phyloP scores from a whole-genome alignment of 2,329 filamentous ascomycete species.

The Aureobasidium sp. region DNA sequence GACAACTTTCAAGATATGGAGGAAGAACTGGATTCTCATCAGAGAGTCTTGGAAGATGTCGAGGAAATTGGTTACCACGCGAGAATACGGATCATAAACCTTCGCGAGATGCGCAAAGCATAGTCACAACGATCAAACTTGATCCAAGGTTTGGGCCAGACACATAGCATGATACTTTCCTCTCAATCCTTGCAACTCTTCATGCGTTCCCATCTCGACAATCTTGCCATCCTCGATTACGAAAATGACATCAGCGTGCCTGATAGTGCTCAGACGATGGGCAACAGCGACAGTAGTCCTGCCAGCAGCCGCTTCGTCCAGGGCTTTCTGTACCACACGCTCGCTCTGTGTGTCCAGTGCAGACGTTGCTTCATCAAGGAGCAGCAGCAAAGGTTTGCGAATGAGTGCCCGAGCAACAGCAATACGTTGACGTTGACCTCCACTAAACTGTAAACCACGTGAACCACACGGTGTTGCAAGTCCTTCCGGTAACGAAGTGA shows the following conservation, averaged over 20 bases:
- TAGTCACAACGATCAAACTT: not conserved
- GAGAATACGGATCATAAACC: too few relatives aligned
- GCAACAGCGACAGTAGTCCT: slow-evolving; percentile 38
- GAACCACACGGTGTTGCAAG: slow-evolving; percentile 43
- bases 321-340: slow-evolving; percentile 59
- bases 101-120: too few relatives aligned
- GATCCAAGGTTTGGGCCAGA: slow-evolving; percentile 36
- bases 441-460: slow-evolving; percentile 44
- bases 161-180: slow-evolving; percentile 41
- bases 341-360: slow-evolving; percentile 61
- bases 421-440: slow-evolving; percentile 52
- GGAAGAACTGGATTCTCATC: not conserved
- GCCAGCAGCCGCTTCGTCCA: slow-evolving; percentile 47
- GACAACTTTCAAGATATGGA: not conserved
- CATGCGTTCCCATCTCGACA: slow-evolving; percentile 34
- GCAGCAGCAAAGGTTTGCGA: slow-evolving; percentile 44
- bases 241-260: slow-evolving; percentile 35
- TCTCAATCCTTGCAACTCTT: slow-evolving; percentile 31
- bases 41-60: too few relatives aligned
- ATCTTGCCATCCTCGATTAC: slow-evolving; percentile 35
- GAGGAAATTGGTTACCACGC: too few relatives aligned
- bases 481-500: slow-evolving; percentile 46
- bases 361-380: slow-evolving; percentile 55
- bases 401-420: slow-evolving; percentile 51
- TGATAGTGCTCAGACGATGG: slow-evolving; percentile 35